phyloP scores from a whole-genome alignment of 2,329 filamentous ascomycete genomes.

The Orbilia javanica region DNA sequence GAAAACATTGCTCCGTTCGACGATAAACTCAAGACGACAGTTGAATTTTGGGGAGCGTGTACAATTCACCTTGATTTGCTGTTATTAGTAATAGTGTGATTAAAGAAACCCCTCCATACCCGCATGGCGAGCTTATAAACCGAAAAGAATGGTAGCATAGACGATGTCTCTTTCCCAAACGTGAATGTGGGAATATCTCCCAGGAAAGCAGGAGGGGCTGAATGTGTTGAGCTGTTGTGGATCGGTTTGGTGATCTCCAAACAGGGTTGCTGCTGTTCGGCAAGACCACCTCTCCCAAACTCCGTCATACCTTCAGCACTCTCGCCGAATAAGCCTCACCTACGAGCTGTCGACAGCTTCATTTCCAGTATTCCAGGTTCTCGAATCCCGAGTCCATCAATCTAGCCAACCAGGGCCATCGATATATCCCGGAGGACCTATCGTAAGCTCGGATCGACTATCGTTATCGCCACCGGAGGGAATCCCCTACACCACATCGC shows the following conservation, averaged over 20 bases:
- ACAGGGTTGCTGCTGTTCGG: constrained; percentile 36
- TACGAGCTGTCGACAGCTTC: not conserved
- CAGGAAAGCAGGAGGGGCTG: not conserved
- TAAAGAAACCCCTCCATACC: too few species aligned
- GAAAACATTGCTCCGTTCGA: too few species aligned
- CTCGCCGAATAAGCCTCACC: constrained; percentile 21
- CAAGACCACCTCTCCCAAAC: constrained; percentile 52
- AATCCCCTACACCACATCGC: constrained; percentile 8
- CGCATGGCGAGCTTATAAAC: too few species aligned
- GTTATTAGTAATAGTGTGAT: too few species aligned
- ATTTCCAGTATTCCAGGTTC: not conserved
- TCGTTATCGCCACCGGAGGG: not conserved
- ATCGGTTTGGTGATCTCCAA: constrained; percentile 22
- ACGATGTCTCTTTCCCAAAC: too few species aligned
- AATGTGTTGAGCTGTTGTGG: constrained; percentile 47
- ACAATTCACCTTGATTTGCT: too few species aligned
- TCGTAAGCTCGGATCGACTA: constrained; percentile 1
- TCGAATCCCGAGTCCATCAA: not conserved
- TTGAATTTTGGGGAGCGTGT: too few species aligned
- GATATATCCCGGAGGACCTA: not conserved
- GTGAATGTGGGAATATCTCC: not conserved
- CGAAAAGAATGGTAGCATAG: too few species aligned
- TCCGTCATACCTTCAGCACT: constrained; percentile 43
- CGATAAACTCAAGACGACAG: too few species aligned
- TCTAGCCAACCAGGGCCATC: not conserved